phyloP scores from a whole-genome alignment of 2,329 filamentous ascomycete species.

The Monosporascus sp. region DNA sequence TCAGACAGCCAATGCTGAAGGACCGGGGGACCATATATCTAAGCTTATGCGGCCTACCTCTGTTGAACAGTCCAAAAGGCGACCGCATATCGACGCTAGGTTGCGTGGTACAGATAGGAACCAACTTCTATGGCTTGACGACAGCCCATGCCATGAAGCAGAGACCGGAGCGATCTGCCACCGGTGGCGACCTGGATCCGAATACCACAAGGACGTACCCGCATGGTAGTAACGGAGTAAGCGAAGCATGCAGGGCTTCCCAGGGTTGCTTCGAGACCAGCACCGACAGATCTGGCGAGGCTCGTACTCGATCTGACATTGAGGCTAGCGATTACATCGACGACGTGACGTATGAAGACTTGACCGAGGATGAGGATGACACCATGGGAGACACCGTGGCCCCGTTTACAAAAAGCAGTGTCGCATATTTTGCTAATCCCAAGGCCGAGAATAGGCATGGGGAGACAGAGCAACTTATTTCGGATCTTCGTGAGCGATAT shows the following conservation, averaged over 20 bases:
- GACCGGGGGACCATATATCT: not conserved
- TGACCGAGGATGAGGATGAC: not conserved
- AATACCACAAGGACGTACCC: too few relatives aligned
- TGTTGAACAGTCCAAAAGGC: not conserved
- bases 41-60: not conserved
- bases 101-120: not conserved
- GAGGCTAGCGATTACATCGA: not conserved
- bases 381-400: too few relatives aligned
- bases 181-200: too few relatives aligned
- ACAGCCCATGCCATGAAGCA: not conserved
- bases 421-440: too few relatives aligned
- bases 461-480: too few relatives aligned
- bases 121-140: not conserved
- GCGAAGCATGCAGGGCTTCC: too few relatives aligned
- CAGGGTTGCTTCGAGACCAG: too few relatives aligned
- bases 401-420: accelerated
- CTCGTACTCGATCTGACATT: too few relatives aligned
- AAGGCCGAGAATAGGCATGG: accelerated
- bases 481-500: too few relatives aligned
- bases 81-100: not conserved
- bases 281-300: too few relatives aligned
- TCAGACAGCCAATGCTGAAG: not conserved
- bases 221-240: too few relatives aligned
- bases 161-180: not conserved
- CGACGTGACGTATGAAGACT: not conserved